Conservation (phyloP, 2,329 filamentous ascomycete species). For the Aspergillus alliaceus region DNA sequence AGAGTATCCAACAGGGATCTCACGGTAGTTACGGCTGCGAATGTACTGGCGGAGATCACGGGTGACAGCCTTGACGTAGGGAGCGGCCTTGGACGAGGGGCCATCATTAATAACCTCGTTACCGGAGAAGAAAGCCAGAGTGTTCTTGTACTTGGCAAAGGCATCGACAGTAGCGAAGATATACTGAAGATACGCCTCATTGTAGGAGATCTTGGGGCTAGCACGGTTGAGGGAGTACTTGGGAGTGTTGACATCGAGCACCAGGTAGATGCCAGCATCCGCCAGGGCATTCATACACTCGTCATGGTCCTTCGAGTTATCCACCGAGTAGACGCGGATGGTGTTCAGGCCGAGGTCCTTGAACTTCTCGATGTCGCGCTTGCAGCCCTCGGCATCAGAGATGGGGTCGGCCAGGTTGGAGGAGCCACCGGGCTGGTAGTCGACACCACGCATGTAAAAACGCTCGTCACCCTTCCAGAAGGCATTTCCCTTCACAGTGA, state of each 20-base stretch:
- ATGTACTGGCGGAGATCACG: slow-evolving; percentile 75
- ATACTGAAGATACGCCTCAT: slow-evolving; percentile 78
- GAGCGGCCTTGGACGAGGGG: slow-evolving; percentile 64
- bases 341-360: slow-evolving; percentile 86
- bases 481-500: slow-evolving; percentile 65
- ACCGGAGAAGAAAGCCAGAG: slow-evolving; percentile 79
- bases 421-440: slow-evolving; percentile 67
- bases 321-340: slow-evolving; percentile 86
- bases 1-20: slow-evolving; percentile 73
- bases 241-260: slow-evolving; percentile 89
- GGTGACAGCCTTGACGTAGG: slow-evolving; percentile 76
- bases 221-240: slow-evolving; percentile 83
- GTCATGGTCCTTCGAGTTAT: slow-evolving; percentile 80
- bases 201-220: slow-evolving; percentile 75
- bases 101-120: slow-evolving; percentile 77
- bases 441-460: slow-evolving; percentile 55
- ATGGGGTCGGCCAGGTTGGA: slow-evolving; percentile 71
- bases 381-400: slow-evolving; percentile 67
- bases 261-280: slow-evolving; percentile 86
- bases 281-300: slow-evolving; percentile 79
- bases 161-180: slow-evolving; percentile 86
- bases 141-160: slow-evolving; percentile 82
- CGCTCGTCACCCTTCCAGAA: slow-evolving; percentile 64
- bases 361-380: slow-evolving; percentile 79
- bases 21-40: slow-evolving; percentile 59